Conservation (phyloP, 169 alveolate genomes). For the Plasmodium fragile region DNA sequence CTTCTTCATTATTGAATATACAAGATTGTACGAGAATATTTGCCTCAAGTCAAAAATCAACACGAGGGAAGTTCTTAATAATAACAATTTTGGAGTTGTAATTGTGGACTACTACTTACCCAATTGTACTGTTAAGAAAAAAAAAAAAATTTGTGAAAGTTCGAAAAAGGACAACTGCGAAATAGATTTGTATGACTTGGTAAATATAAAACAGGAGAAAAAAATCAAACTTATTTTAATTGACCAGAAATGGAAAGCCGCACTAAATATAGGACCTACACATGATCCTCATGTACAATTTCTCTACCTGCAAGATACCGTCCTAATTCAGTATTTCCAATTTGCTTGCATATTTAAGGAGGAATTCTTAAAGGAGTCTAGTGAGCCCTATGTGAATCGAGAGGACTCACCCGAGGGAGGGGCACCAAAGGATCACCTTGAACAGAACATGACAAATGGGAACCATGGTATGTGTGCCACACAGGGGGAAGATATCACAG, state of each 20-base stretch:
- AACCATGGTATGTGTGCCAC: not conserved
- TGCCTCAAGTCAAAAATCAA: conserved; percentile 22
- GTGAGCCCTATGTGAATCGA: not conserved
- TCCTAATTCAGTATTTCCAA: conserved; percentile 58
- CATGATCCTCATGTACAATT: conserved; percentile 19
- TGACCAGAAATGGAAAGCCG: conserved; percentile 48
- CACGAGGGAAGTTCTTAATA: conserved; percentile 50
- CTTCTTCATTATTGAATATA: conserved; percentile 44
- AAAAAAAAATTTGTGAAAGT: conserved; percentile 2
- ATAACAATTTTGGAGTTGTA: conserved; percentile 51
- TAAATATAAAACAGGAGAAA: conserved; percentile 54
- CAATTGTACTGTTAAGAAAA: conserved; percentile 35
- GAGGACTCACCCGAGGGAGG: not conserved
- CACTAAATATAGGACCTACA: conserved; percentile 10
- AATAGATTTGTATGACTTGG: conserved; percentile 45
- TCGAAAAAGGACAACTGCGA: not conserved
- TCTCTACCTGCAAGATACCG: conserved; percentile 57
- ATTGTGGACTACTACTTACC: conserved; percentile 64
- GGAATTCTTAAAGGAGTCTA: not conserved
- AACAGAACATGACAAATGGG: not conserved
- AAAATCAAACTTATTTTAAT: conserved; percentile 43
- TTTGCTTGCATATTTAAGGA: conserved; percentile 29
- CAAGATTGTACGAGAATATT: conserved; percentile 28
- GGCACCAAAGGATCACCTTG: not conserved
- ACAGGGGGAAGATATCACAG: not conserved